Conservation (phyloP, 805 yeast genomes). For the Candida silvicultrix region DNA sequence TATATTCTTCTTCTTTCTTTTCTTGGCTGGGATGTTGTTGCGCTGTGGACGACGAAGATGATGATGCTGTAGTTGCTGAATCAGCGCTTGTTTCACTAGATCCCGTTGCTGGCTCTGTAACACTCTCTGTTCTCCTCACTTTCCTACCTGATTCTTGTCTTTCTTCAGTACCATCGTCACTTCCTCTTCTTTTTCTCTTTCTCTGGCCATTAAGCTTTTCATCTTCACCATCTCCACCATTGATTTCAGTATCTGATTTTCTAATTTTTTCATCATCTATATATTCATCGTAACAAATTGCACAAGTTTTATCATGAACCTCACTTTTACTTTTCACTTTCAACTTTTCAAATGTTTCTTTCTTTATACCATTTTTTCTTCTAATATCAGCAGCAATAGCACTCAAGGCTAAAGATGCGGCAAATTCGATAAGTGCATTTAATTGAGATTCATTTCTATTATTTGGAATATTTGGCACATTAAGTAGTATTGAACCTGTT, state of each 20-base stretch:
- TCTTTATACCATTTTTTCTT: constrained; percentile 45
- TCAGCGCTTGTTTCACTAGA: neutral
- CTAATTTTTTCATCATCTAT: constrained; percentile 19
- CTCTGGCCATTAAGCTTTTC: neutral
- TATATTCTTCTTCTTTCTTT: constrained; percentile 20
- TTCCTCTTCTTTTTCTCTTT: neutral
- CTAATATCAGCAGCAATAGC: constrained; percentile 48
- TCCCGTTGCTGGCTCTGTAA: neutral
- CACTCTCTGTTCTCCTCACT: constrained; percentile 1
- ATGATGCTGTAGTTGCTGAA: neutral
- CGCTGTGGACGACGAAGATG: neutral
- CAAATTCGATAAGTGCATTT: constrained; percentile 55
- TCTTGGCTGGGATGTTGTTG: neutral
- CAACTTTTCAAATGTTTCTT: constrained; percentile 45
- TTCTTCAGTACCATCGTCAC: neutral
- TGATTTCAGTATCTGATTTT: constrained; percentile 18
- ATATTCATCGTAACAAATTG: constrained; percentile 59
- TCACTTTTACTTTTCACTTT: constrained; percentile 29
- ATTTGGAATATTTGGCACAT: constrained; percentile 60
- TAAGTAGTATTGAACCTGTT: constrained; percentile 54
- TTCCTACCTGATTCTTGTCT: neutral
- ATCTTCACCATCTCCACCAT: constrained; percentile 6
- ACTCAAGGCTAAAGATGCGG: constrained; percentile 64
- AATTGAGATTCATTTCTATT: constrained; percentile 51
- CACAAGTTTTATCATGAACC: constrained; percentile 36